These are phyloP conservation scores for Epichloe amarillans DNA, from an alignment of 2,329 filamentous ascomycete genomes.

Conservation along the genomic window DNA sequence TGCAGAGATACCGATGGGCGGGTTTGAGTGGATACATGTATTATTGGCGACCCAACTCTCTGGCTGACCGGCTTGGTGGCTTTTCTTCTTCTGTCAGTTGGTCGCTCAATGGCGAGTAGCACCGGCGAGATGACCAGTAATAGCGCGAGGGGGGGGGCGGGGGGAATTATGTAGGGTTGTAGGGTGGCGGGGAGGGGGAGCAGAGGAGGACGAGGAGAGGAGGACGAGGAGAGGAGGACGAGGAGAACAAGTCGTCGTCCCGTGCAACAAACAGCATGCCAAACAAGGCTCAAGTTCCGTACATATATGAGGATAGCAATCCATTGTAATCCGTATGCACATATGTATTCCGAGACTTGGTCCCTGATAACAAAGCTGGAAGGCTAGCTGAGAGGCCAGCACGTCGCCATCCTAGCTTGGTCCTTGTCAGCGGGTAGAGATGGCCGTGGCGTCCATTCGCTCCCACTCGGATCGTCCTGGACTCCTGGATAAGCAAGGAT, in stretches of 20 bases:
- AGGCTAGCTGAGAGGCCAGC: too few species aligned
- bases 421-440: too few species aligned
- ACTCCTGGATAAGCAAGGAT: conserved; percentile 2
- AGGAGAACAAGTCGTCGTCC: too few species aligned
- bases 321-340: too few species aligned
- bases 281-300: neutral
- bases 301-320: neutral
- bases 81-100: neutral
- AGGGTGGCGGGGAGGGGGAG: neutral
- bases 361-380: neutral
- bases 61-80: conserved; percentile 3
- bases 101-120: neutral
- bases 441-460: neutral
- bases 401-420: neutral
- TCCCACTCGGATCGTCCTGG: neutral
- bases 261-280: neutral
- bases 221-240: too few species aligned
- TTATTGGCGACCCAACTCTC: neutral
- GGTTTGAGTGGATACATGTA: conserved; percentile 1
- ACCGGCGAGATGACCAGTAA: neutral
- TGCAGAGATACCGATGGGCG: conserved; percentile 2
- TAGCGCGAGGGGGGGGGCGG: neutral
- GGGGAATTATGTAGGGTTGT: neutral
- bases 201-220: neutral
- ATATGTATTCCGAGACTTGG: neutral